Base-by-base conservation (phyloP, 805 yeast species). In the Lachancea sp. region DNA sequence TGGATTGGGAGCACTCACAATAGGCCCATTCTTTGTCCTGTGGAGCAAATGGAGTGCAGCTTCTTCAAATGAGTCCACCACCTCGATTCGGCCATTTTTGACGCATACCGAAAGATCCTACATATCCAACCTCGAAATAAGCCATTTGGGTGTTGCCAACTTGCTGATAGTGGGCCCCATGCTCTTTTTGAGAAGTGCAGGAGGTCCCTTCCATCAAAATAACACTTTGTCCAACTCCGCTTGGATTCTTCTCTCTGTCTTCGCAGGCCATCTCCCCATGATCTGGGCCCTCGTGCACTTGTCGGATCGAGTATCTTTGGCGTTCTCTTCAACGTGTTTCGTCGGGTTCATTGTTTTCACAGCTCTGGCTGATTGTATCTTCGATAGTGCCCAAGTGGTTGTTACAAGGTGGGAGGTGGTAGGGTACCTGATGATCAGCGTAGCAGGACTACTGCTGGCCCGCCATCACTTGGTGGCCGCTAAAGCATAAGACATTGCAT, bases 351-450 rank as follows among this genome's bases (percentile, higher is more conserved):
- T 62, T 38, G 52, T 60, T 3, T 45, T 51, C 18, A 56, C 55
- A 52, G 65, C 64, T 22, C 38, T 61, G 33, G 54, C 58, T 17
- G 62, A 61, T 41, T 60, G 62, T 60, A 46, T 59, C 16, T 51
- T 54, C 33, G 63, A 61, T 45, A 54, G 60, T 34, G 52, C 52
- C 8, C 55, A 54, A 41, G 53, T 63, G n/a, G 52, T 54, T 17
- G 54, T 61, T 18, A 58, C 62, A 18, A 55, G 62, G 45, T 60
- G 65, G 62, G 65, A 62, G 50, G 60, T 61, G 32, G 54, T 60
- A 19, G 62, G 63, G 16, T 62, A 60, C 46, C 41, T 58, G 32
- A 48, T 53, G 46, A 42, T 62, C 40, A 49, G 60, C 16, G 30
- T 58, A 9, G 51, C 63, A 26, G 54, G 59, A 38, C 43, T 59